phyloP scores from a whole-genome alignment of 345 rosid genomes.

The Citrus mangshanensis region DNA sequence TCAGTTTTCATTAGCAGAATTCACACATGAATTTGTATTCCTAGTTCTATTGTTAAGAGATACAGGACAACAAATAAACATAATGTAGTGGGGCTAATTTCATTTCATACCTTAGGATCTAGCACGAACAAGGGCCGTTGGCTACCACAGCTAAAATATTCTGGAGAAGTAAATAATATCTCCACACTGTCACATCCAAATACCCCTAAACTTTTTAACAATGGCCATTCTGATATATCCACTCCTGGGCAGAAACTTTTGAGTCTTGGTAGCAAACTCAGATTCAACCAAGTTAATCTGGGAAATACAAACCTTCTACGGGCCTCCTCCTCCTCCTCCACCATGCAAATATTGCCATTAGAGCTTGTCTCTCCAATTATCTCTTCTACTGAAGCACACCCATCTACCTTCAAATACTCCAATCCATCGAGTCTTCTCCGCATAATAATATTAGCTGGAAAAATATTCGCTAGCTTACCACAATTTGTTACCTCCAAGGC shows the following conservation, averaged over 20 bases:
- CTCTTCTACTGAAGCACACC: conserved; percentile 12
- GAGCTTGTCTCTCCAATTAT: background rate
- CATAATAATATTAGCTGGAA: background rate
- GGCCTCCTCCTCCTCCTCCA: background rate
- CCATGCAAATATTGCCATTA: background rate
- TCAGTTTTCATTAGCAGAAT: no score
- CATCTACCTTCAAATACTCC: background rate
- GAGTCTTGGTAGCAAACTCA: background rate
- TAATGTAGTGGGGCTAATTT: no score
- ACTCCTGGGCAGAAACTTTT: background rate
- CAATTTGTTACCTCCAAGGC: background rate
- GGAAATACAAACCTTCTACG: background rate
- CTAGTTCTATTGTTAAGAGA: no score
- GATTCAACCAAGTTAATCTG: background rate
- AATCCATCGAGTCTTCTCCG: background rate
- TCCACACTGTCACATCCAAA: background rate
- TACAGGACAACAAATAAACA: no score
- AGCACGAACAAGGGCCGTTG: background rate
- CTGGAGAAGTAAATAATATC: background rate
- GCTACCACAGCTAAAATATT: background rate
- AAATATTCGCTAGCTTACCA: background rate
- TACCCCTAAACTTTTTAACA: background rate
- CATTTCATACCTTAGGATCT: background rate
- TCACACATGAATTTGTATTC: no score
- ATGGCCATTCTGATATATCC: conserved; percentile 1